phyloP scores from a whole-genome alignment of 257 asterid genomes.

The Echites panduratus region DNA sequence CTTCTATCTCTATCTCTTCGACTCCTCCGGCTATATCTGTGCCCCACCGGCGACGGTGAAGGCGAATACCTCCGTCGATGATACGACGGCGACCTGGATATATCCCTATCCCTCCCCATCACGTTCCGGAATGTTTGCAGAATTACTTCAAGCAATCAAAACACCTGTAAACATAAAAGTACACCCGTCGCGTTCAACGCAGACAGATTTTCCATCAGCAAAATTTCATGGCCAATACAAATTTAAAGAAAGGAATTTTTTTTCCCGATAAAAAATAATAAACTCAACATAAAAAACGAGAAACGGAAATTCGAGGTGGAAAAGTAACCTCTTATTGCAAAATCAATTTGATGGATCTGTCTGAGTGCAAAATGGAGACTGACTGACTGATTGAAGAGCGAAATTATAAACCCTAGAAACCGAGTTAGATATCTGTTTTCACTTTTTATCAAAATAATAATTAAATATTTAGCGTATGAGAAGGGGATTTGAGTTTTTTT shows the following conservation, averaged over 20 bases:
- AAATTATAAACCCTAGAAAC: slow-evolving; percentile 22
- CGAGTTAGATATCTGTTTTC: not conserved
- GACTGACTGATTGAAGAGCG: not conserved
- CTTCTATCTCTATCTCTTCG: slow-evolving; percentile 69
- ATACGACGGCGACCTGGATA: slow-evolving; percentile 79
- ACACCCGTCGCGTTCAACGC: not conserved
- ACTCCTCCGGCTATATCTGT: slow-evolving; percentile 69
- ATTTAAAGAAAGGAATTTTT: not conserved
- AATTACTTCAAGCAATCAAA: slow-evolving; percentile 8
- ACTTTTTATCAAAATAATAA: not conserved
- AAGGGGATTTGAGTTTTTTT: too few species aligned
- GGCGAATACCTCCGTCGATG: slow-evolving; percentile 77
- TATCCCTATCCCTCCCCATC: slow-evolving; percentile 80
- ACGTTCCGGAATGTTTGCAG: slow-evolving; percentile 15
- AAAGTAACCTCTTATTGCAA: slow-evolving; percentile 13
- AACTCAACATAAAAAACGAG: not conserved
- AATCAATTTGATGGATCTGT: slow-evolving; percentile 15
- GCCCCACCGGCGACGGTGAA: slow-evolving; percentile 75
- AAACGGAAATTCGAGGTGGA: too few species aligned
- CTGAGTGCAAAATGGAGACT: not conserved
- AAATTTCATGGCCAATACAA: not conserved
- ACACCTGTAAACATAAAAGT: slow-evolving; percentile 24
- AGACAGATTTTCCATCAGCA: not conserved
- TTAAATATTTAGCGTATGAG: too few species aligned
- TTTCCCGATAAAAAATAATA: not conserved